These are phyloP conservation scores for Sporothrix pseudoabietina DNA, from an alignment of 2,329 filamentous ascomycete species.

Conservation along the genomic window DNA sequence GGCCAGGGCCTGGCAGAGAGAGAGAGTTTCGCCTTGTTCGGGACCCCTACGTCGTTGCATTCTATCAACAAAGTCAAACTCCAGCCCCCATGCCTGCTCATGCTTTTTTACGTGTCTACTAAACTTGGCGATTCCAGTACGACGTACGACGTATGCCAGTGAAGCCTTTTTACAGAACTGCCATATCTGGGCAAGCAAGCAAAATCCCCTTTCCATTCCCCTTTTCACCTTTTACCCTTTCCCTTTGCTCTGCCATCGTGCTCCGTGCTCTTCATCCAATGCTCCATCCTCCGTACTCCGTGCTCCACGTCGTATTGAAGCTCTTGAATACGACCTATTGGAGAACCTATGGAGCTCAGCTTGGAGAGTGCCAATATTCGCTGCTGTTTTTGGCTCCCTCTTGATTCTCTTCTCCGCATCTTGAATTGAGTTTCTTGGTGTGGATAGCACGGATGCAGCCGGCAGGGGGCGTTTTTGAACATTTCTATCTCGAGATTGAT, in stretches of 20 bases:
- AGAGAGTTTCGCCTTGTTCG: background rate
- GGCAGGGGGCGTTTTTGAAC: background rate
- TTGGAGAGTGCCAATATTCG: background rate
- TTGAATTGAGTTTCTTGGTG: background rate
- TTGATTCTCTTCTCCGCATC: background rate
- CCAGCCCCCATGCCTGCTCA: too few relatives aligned
- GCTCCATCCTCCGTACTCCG: background rate
- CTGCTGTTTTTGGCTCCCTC: background rate
- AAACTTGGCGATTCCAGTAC: background rate
- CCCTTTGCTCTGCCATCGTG: background rate
- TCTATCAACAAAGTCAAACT: background rate
- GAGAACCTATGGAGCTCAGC: background rate
- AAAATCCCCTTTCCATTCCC: background rate
- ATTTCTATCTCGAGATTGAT: background rate
- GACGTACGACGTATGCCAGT: background rate
- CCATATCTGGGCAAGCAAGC: constrained; percentile 19
- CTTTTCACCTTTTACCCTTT: background rate
- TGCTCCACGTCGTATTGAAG: background rate
- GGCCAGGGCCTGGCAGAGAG: background rate
- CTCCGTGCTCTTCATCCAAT: background rate
- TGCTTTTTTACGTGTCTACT: too few relatives aligned
- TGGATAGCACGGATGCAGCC: constrained; percentile 8
- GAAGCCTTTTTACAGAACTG: background rate
- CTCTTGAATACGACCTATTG: background rate
- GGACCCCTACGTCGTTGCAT: background rate